Evolutionary conservation across 2,329 filamentous ascomycete genomes (phyloP), one percentile per base, ranked within the genome.

Genomic region (Beauveria brongniartii): DNA sequence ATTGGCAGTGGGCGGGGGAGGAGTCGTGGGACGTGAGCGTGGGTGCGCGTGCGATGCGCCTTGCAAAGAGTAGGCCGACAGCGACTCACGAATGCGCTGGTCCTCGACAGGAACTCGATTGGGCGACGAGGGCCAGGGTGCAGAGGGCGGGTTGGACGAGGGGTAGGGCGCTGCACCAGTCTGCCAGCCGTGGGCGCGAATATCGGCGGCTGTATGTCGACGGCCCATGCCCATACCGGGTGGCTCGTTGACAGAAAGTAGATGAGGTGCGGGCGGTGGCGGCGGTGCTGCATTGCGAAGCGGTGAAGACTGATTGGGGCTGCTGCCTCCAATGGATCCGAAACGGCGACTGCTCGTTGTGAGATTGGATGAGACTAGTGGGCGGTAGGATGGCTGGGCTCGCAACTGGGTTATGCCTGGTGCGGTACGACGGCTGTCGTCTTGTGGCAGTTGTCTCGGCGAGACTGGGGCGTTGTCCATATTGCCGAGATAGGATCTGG

Each of bases 161-260:
- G 86, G 63, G 43, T 69, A 89, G 12, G 87, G 89, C 5, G 88
- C 89, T 28, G 83, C 80, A 47, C 64, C 66, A 8, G 80, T 80
- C 64, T 86, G 87, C 86, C 90, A 93, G 43, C 89, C 91, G 70
- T 92, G 89, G 67, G 92, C 88, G 58, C 94, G 88, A 67, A 99
- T 97, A 71, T 99, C 94, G 62, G 94, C 94, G 44, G 92, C 93
- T 1, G 94, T 99, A 74, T 99, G 94, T 63, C 93, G 85, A 64
- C 93, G 87, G 50, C 86, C 84, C 52, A 96, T 80, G 68, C 86
- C 92, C 61, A 85, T 82, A 41, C 87, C 85, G 40, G 85, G 82
- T 28, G 82, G 80, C 67, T 86, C 80, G 37, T 84, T 80, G 61
- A 83, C 78, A 20, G 87, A 82, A 22, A 87, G 78, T 40, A 86